Evolutionary conservation across 2,329 filamentous ascomycete species (phyloP).

Genomic region (Trichoderma sp.): DNA sequence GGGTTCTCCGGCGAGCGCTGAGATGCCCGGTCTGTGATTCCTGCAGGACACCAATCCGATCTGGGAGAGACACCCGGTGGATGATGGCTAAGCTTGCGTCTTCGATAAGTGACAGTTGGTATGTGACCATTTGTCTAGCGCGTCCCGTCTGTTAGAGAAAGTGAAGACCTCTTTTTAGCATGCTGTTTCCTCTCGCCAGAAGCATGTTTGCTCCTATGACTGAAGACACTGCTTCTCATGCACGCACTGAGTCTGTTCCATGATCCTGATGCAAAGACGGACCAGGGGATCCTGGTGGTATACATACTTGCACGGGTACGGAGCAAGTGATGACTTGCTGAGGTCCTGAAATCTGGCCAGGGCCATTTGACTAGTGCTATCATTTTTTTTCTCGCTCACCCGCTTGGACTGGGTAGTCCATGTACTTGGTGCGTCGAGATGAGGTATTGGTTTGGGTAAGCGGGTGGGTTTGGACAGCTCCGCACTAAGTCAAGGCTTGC

Average conservation of each 20-base stretch:
- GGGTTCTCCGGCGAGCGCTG: not conserved
- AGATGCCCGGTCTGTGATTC: not conserved
- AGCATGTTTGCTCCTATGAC: not conserved
- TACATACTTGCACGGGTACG: not conserved
- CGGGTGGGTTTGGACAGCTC: not conserved
- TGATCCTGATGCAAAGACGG: conserved; percentile 2
- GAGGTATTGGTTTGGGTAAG: conserved; percentile 6
- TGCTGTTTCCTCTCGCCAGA: not conserved
- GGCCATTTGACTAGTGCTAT: conserved; percentile 1
- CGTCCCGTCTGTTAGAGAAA: not conserved
- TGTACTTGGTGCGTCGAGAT: not conserved
- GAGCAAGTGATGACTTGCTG: conserved; percentile 3
- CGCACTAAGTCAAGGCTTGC: not conserved
- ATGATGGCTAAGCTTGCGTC: not conserved
- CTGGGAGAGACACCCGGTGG: not conserved
- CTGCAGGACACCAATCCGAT: not conserved
- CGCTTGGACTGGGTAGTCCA: not conserved
- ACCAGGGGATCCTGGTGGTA: not conserved
- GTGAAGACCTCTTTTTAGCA: not conserved
- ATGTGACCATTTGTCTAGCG: conserved; percentile 1
- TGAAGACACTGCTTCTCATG: conserved; percentile 1
- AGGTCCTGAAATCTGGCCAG: conserved; percentile 9
- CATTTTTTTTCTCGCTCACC: not conserved
- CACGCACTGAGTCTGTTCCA: not conserved
- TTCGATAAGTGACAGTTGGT: not conserved